phyloP scores from a whole-genome alignment of 2,329 filamentous ascomycete genomes.

The Fusarium papillatum region DNA sequence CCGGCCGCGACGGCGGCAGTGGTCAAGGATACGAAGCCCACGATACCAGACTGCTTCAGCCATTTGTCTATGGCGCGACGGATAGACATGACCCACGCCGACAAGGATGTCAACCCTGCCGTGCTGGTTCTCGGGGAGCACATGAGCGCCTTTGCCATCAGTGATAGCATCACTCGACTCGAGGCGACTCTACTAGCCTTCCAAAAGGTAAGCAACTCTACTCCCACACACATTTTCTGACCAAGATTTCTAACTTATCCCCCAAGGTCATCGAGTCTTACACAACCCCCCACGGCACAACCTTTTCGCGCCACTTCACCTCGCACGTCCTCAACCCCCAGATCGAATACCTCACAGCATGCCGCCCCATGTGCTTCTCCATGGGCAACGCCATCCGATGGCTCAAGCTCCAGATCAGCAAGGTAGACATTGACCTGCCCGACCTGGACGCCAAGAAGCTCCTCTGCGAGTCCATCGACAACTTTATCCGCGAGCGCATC shows the following conservation, averaged over 20 bases:
- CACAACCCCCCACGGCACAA: slow-evolving; percentile 86
- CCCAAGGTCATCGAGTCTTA: slow-evolving; percentile 90
- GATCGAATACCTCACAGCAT: slow-evolving; percentile 94
- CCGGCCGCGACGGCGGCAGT: slow-evolving; percentile 50
- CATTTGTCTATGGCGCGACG: slow-evolving; percentile 80
- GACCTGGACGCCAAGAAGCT: slow-evolving; percentile 86
- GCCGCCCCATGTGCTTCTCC: slow-evolving; percentile 94
- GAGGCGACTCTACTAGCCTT: slow-evolving; percentile 91
- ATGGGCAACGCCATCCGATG: slow-evolving; percentile 98
- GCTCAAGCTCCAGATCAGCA: slow-evolving; percentile 92
- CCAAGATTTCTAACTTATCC: slow-evolving; percentile 8
- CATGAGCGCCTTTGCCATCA: slow-evolving; percentile 89
- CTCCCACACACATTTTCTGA: slow-evolving; percentile 28
- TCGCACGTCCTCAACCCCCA: slow-evolving; percentile 93
- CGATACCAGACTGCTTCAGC: slow-evolving; percentile 81
- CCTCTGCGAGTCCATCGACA: slow-evolving; percentile 86
- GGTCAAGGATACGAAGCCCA: slow-evolving; percentile 68
- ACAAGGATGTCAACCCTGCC: slow-evolving; percentile 87
- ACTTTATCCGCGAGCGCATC: slow-evolving; percentile 91
- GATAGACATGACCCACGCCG: slow-evolving; percentile 68
- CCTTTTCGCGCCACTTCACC: slow-evolving; percentile 91
- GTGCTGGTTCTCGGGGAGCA: slow-evolving; percentile 90
- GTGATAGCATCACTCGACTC: slow-evolving; percentile 89
- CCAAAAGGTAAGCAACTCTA: slow-evolving; percentile 73
- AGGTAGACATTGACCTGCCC: slow-evolving; percentile 87